Conservation (phyloP, 306 rosid genomes). For the Hippophae tibetana region DNA sequence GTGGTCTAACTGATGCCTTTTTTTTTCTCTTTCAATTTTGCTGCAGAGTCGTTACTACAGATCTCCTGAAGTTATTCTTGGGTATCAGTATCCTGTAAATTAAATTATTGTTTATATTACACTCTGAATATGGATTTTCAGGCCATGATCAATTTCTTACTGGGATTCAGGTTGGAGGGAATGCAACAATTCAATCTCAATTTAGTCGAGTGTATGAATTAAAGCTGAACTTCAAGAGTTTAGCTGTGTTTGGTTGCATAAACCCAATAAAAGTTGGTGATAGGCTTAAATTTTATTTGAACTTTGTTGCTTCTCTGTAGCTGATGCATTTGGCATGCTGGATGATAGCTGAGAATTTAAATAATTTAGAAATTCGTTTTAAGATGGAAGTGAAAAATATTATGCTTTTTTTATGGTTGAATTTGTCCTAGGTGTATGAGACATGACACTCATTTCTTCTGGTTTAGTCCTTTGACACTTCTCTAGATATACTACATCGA, state of each 20-base stretch:
- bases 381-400: background rate
- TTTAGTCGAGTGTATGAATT: too few species aligned
- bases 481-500: slow-evolving; percentile 81
- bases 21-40: slow-evolving; percentile 7
- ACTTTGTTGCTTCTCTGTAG: background rate
- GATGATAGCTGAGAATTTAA: too few species aligned
- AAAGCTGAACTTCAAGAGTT: too few species aligned
- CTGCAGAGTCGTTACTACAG: slow-evolving; percentile 97
- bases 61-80: slow-evolving; percentile 98
- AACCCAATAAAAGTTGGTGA: too few species aligned
- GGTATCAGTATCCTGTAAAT: slow-evolving; percentile 88
- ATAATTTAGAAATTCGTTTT: background rate
- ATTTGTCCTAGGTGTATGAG: background rate
- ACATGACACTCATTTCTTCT: background rate
- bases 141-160: too few species aligned
- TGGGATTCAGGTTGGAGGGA: too few species aligned
- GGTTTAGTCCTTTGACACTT: slow-evolving; percentile 38
- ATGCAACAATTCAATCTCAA: too few species aligned
- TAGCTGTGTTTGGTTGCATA: too few species aligned
- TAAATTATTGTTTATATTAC: slow-evolving; percentile 10
- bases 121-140: too few species aligned
- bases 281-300: too few species aligned
- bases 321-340: slow-evolving; percentile 1
- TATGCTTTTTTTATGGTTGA: background rate
- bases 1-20: slow-evolving; percentile 10